Evolutionary conservation across 495 filamentous ascomycete genomes (phyloP).

Genomic region (Neurospora pannonica): DNA sequence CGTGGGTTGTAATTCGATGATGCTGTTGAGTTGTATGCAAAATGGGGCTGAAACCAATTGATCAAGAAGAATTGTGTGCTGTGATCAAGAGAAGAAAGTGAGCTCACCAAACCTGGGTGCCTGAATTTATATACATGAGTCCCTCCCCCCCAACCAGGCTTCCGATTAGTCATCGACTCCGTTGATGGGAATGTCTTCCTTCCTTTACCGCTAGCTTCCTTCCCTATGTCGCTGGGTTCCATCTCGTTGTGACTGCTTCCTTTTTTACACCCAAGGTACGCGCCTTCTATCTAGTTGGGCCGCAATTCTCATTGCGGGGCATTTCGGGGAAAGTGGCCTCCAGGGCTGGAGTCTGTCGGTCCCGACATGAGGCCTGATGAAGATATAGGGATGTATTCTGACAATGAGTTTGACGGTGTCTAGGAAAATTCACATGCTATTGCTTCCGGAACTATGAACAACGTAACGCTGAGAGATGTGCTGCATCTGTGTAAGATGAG

Average conservation of each 20-base stretch:
- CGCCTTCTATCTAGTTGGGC: neutral
- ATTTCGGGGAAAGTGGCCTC: neutral
- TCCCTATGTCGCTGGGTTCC: neutral
- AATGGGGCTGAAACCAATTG: neutral
- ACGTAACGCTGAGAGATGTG: neutral
- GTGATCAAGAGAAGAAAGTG: neutral
- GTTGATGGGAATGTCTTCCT: neutral
- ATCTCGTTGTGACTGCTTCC: neutral
- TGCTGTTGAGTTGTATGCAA: neutral
- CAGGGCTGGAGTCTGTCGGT: neutral
- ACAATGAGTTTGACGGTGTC: neutral
- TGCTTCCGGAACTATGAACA: neutral
- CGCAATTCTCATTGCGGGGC: neutral
- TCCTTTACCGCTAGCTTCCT: neutral
- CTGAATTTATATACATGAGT: neutral
- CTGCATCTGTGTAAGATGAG: neutral
- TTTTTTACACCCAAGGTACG: neutral
- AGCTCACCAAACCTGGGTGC: neutral
- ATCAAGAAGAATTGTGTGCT: neutral
- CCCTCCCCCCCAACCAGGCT: neutral
- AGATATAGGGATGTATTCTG: neutral
- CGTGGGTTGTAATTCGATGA: neutral
- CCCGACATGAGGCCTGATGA: neutral
- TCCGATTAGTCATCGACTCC: neutral
- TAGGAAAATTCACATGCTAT: neutral